phyloP scores from a whole-genome alignment of 2,329 filamentous ascomycete genomes.

The Fusarium burgessii region DNA sequence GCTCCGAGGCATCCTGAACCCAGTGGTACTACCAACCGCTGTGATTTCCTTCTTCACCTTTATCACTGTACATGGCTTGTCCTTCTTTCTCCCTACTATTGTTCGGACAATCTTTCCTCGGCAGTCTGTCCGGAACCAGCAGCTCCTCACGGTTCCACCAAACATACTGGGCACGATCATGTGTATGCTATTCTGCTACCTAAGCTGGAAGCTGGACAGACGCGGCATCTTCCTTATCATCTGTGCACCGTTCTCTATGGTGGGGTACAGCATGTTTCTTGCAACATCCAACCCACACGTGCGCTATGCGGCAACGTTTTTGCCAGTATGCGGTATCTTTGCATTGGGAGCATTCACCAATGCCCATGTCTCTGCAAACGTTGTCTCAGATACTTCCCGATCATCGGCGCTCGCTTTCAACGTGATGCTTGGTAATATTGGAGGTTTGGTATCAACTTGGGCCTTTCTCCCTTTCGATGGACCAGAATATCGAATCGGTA shows the following conservation, averaged over 20 bases:
- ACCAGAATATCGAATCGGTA: neutral
- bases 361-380: neutral
- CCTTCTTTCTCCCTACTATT: constrained; percentile 1
- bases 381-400: neutral
- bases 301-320: neutral
- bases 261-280: constrained; percentile 3
- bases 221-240: constrained; percentile 1
- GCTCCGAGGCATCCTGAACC: neutral
- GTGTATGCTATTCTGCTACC: neutral
- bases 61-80: neutral
- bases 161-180: neutral
- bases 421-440: constrained; percentile 2
- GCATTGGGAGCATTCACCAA: neutral
- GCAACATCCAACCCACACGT: neutral
- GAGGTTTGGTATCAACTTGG: constrained; percentile 2
- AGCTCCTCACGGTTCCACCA: neutral
- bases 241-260: neutral
- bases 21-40: neutral
- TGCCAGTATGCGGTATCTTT: constrained; percentile 2
- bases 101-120: neutral
- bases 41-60: constrained; percentile 3
- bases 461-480: constrained; percentile 1
- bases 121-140: neutral
- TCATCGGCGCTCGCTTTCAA: neutral
- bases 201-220: neutral